Base-by-base conservation (phyloP, 257 asterid species). In the Gynochthodes officinalis region DNA sequence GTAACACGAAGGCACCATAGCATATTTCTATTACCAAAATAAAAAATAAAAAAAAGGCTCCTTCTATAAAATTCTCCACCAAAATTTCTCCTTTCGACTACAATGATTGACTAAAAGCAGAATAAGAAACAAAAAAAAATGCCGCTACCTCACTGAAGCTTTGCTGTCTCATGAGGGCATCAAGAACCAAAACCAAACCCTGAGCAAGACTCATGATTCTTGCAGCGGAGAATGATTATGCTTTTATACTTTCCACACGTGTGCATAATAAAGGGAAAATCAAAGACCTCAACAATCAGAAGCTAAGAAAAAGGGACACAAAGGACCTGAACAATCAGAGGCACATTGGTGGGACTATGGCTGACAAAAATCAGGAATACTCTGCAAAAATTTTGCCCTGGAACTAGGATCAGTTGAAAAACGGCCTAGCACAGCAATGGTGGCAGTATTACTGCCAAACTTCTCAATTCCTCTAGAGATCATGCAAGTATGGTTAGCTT, bases 401-500 rank as follows among this genome's bases (percentile, higher is more conserved):
- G 90, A 84, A 6, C 81, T 69, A 53, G 97, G 75, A 70, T 91
- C 96, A 0, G 86, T 82, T 2, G 97, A 85, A 78, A 89, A 94
- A 69, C 87, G 86, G 69, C 99, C 99, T 76, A 91, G 71, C 9
- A 88, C 96, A 52, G 97, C 99, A 71, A 89, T 76, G 1, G 99
- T 89, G 33, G 93, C 96, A 5, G 98, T 94, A 72, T 82, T 94
- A 77, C 99, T 89, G 46, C 97, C 98, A 18, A 86, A 78, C 86
- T 94, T 94, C 84, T 94, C 96, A 27, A 94, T 87, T 28, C 98
- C 99, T 70, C 97, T 77, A 49, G 99, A 78, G 44, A 94, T 89
- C 99, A 91, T 94, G 77, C 99, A 94, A n/a, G 93, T 94, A 71
- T 94, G 99, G 60, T 76, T 87, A 55, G 99, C 99, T 79, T 91